Conservation (phyloP, 1,284 basidiomycete genomes). For the Apiotrichum siamense region DNA sequence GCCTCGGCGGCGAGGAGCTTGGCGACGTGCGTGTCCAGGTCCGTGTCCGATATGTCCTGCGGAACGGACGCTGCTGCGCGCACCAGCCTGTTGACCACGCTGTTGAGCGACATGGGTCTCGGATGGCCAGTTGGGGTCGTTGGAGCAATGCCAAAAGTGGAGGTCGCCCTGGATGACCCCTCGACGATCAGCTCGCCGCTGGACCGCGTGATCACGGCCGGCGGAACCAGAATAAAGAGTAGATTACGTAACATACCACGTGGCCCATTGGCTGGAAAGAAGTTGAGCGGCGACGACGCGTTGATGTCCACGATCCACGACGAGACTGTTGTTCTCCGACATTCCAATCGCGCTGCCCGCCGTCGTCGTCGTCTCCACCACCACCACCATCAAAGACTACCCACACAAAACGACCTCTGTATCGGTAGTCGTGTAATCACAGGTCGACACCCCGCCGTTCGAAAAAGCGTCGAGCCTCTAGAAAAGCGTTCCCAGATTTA, state of each 20-base stretch:
- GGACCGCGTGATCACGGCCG: too few species aligned
- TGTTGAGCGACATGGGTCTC: conserved; percentile 54
- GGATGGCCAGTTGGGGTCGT: neutral
- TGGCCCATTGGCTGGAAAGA: neutral
- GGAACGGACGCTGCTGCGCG: conserved; percentile 67
- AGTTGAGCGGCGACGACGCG: neutral
- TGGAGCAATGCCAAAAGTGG: neutral
- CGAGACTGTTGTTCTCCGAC: neutral
- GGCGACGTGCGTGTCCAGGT: conserved; percentile 81
- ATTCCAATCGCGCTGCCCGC: neutral
- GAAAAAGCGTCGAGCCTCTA: neutral
- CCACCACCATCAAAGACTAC: neutral
- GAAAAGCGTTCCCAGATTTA: neutral
- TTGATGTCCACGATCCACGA: neutral
- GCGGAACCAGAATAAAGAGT: neutral
- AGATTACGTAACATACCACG: neutral
- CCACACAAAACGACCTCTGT: too few species aligned
- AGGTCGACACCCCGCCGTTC: neutral
- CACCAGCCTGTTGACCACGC: conserved; percentile 76
- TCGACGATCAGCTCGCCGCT: too few species aligned
- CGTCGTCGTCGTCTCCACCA: neutral
- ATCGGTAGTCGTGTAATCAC: too few species aligned
- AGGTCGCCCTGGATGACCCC: too few species aligned
- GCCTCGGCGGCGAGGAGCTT: conserved; percentile 83
- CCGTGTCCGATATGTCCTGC: conserved; percentile 63